Percentiles rank a stretch among this genome's conserved stretches.
phyloP scores from a whole-genome alignment of 768 basidiomycete species.

The Xanthoconium purpureum region DNA sequence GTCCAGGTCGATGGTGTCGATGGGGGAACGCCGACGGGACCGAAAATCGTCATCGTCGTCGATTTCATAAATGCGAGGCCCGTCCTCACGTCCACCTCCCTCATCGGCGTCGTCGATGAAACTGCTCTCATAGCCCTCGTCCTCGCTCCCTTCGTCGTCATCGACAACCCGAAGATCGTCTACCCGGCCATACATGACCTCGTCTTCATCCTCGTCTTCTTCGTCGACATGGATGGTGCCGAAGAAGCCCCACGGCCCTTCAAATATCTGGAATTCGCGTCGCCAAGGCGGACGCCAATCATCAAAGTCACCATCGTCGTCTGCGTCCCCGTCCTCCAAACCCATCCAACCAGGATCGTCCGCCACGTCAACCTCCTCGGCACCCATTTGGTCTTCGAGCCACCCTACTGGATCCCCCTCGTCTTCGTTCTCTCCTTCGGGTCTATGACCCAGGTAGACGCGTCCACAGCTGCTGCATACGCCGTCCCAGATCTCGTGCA shows the following conservation, averaged over 20 bases:
- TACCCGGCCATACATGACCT: constrained; percentile 1
- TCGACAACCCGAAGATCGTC: constrained; percentile 3
- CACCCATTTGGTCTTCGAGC: constrained; percentile 38
- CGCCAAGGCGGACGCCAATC: constrained; percentile 23
- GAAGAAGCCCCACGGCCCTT: constrained; percentile 18
- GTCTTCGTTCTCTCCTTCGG: constrained; percentile 22
- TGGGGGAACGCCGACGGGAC: not conserved
- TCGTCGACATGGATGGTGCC: constrained; percentile 22
- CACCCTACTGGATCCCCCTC: constrained; percentile 32
- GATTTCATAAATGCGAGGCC: constrained; percentile 27
- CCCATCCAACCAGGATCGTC: constrained; percentile 35
- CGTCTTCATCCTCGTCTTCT: constrained; percentile 22
- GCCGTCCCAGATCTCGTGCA: constrained; percentile 76
- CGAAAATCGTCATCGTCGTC: constrained; percentile 7
- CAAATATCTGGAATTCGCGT: constrained; percentile 10
- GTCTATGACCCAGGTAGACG: constrained; percentile 52
- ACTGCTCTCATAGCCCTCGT: constrained; percentile 48
- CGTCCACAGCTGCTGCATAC: constrained; percentile 61
- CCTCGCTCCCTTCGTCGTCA: constrained; percentile 27
- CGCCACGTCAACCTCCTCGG: constrained; percentile 28
- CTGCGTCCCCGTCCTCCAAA: constrained; percentile 32
- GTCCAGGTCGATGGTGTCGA: not conserved
- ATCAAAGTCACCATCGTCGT: constrained; percentile 30
- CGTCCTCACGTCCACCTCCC: not conserved
- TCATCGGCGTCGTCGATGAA: constrained; percentile 53